Conservation (phyloP, 164 flowering plant species). For the Tinospora cordifolia region DNA sequence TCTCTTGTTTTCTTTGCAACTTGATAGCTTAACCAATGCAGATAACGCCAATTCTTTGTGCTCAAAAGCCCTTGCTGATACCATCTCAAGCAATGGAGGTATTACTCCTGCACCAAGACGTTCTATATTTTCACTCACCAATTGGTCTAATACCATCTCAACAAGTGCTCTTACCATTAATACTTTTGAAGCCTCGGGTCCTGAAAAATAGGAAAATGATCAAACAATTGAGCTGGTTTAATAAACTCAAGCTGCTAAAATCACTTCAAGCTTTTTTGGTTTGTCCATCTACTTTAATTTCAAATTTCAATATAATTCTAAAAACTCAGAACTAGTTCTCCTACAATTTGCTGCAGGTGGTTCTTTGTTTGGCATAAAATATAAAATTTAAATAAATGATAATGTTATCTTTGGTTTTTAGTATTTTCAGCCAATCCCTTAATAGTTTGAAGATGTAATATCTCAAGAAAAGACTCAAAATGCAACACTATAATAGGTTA, state of each 20-base stretch:
- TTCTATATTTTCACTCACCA: conserved; percentile 36
- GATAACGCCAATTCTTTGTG: conserved; percentile 40
- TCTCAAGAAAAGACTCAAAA: background rate
- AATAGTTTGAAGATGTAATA: background rate
- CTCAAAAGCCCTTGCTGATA: conserved; percentile 35
- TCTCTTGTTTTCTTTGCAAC: conserved; percentile 39
- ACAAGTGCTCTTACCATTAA: conserved; percentile 36
- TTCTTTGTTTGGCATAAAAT: background rate
- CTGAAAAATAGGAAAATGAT: conserved; percentile 23
- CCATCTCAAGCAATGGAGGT: conserved; percentile 52
- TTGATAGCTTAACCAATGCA: conserved; percentile 40
- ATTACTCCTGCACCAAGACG: conserved; percentile 58
- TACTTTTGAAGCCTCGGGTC: conserved; percentile 39
- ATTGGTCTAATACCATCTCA: conserved; percentile 40
- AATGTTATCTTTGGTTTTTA: background rate
- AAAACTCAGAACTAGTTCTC: background rate
- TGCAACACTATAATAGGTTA: background rate
- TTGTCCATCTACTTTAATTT: too few relatives aligned
- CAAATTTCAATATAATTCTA: background rate
- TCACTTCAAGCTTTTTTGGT: too few relatives aligned
- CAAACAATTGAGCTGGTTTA: background rate
- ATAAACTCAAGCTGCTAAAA: background rate
- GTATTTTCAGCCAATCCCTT: background rate
- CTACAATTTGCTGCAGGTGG: background rate
- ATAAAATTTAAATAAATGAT: background rate